phyloP scores from a whole-genome alignment of 176 grass and related monocot species.

The Raddia guianensis region DNA sequence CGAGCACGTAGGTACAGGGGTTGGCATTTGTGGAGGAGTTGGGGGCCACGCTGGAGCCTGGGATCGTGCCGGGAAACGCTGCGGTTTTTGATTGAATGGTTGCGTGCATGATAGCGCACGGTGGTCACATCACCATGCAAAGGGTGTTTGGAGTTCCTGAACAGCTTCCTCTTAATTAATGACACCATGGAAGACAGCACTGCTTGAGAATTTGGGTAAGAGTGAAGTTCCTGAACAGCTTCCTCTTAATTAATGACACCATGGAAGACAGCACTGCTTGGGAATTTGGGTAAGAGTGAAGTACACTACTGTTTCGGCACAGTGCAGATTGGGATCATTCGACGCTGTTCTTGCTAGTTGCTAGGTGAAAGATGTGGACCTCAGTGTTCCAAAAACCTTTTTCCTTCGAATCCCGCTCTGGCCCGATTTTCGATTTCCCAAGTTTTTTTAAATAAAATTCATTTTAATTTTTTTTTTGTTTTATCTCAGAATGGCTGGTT shows the following conservation, averaged over 20 bases:
- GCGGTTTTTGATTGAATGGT: not conserved
- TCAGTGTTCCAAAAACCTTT: too few relatives aligned
- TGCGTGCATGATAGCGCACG: conserved; percentile 14
- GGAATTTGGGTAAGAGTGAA: not conserved
- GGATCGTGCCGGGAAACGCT: not conserved
- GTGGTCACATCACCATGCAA: too few relatives aligned
- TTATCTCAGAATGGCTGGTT: too few relatives aligned
- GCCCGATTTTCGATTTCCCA: too few relatives aligned
- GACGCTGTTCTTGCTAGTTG: not conserved
- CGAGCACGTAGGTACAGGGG: not conserved
- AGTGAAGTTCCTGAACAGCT: not conserved
- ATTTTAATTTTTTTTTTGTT: too few relatives aligned
- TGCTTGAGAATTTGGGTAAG: not conserved
- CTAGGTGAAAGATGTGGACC: too few relatives aligned
- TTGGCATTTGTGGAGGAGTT: conserved; percentile 30
- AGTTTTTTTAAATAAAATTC: too few relatives aligned
- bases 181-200: not conserved
- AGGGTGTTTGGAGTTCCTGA: too few relatives aligned
- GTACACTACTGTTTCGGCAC: not conserved
- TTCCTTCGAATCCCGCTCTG: too few relatives aligned
- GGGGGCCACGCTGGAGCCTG: not conserved
- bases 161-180: not conserved
- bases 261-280: not conserved
- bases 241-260: not conserved
- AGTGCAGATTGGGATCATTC: not conserved